These are phyloP conservation scores for Aspergillus heteromorphus DNA, from an alignment of 495 filamentous ascomycete genomes.

Conservation along the genomic window DNA sequence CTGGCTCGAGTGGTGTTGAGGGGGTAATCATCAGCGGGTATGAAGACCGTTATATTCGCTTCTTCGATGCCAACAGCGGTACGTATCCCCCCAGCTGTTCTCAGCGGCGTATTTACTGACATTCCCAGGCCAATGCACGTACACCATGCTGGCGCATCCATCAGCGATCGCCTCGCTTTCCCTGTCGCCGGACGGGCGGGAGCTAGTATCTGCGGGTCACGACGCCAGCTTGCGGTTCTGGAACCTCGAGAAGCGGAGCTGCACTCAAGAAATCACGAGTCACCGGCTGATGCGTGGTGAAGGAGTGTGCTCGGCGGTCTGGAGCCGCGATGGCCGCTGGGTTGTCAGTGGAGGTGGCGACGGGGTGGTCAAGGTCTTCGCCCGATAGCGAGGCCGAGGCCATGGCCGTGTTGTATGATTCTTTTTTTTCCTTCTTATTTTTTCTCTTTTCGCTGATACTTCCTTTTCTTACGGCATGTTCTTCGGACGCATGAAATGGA, in stretches of 20 bases:
- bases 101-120: conserved; percentile 25
- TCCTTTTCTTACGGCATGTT: conserved; percentile 20
- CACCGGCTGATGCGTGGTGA: conserved; percentile 91
- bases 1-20: conserved; percentile 80
- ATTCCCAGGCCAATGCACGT: conserved; percentile 88
- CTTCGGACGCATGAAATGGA: conserved; percentile 40
- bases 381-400: conserved; percentile 46
- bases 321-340: conserved; percentile 91
- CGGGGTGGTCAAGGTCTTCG: conserved; percentile 94
- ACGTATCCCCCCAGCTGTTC: conserved; percentile 33
- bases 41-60: conserved; percentile 89
- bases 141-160: conserved; percentile 95
- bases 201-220: conserved; percentile 93
- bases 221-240: conserved; percentile 94
- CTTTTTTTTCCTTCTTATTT: conserved; percentile 22
- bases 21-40: conserved; percentile 92
- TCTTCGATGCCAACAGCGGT: conserved; percentile 99
- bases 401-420: conserved; percentile 34
- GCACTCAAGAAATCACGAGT: conserved; percentile 87
- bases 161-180: conserved; percentile 85
- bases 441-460: conserved; percentile 20
- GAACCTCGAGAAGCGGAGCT: conserved; percentile 91
- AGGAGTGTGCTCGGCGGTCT: conserved; percentile 86
- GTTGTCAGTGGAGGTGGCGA: conserved; percentile 95
- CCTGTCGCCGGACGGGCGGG: conserved; percentile 83